phyloP scores from a whole-genome alignment of 106 monocot genomes.

The Acanthochlamys bracteata region DNA sequence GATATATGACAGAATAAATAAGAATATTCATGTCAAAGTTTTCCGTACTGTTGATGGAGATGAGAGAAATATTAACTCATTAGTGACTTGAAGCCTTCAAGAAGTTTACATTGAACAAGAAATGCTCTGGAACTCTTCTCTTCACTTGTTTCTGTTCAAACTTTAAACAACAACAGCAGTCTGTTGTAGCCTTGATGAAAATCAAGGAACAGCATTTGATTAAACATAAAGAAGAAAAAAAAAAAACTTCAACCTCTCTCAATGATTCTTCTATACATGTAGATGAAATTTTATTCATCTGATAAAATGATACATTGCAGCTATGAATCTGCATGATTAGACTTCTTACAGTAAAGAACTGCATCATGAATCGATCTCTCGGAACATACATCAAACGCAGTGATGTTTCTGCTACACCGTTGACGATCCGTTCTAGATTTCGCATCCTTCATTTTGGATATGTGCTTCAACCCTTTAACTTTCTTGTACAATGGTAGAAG shows the following conservation, averaged over 20 bases:
- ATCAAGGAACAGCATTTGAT: background rate
- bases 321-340: slow-evolving; percentile 12
- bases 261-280: background rate
- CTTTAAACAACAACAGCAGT: background rate
- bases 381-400: slow-evolving; percentile 3
- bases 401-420: slow-evolving; percentile 1
- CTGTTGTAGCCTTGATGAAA: background rate
- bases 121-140: background rate
- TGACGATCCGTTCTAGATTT: background rate
- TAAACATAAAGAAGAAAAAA: background rate
- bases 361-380: slow-evolving; percentile 37
- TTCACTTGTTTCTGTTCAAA: background rate
- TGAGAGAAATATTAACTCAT: no score
- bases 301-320: background rate
- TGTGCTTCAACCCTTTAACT: slow-evolving; percentile 10
- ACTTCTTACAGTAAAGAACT: slow-evolving; percentile 46
- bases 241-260: background rate
- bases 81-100: no score
- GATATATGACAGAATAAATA: no score
- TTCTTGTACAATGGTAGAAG: slow-evolving; percentile 29
- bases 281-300: background rate
- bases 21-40: no score
- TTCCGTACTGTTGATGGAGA: no score
- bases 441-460: background rate
- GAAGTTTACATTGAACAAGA: no score